Evolutionary conservation across 148 eudicot species (phyloP), one percentile per base, ranked within the genome.

Genomic region (Camellia lanceoleosa): DNA sequence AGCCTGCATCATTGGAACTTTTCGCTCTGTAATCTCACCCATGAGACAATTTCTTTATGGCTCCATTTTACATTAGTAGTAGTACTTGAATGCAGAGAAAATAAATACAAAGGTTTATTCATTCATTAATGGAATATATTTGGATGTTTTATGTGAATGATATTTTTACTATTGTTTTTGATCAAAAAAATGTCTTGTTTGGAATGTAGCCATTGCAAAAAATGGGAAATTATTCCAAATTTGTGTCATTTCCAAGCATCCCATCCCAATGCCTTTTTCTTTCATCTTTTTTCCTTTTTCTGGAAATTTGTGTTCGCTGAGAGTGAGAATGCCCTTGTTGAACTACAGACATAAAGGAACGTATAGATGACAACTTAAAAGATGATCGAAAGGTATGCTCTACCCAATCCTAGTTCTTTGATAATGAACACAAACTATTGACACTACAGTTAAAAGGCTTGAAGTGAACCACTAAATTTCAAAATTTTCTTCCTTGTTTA

Each of bases 321-420:
- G 19, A 14, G 23, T 3, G 13, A 71, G 13, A n/a, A 16, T 71
- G 43, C 71, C 7, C 47, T 71, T 71, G 23, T 60, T 63, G 56
- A 61, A 75, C 71, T 68, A 68, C 84, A 89, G 91, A 81, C 77
- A 56, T 76, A 52, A 78, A 80, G 62, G 88, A 87, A 42, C 82
- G 62, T 10, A 79, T 68, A 66, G 79, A 73, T 55, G 87, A 71
- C 78, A 83, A 74, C 75, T 42, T 78, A 47, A 86, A 83, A 67
- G 85, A 81, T 41, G 85, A 85, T 51, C 78, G 18, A 46, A 85
- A 89, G 89, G 91, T 87, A 88, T 59, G 71, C 9, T 46, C 49
- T 7, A 51, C 13, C 52, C 52, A 47, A 52, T 63, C 71, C 44
- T 66, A 14, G 15, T 10, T 18, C 49, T 67, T 68, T 23, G 73